Evolutionary conservation across 2,329 filamentous ascomycete genomes (phyloP).

Genomic region (Fusarium tricinctum): DNA sequence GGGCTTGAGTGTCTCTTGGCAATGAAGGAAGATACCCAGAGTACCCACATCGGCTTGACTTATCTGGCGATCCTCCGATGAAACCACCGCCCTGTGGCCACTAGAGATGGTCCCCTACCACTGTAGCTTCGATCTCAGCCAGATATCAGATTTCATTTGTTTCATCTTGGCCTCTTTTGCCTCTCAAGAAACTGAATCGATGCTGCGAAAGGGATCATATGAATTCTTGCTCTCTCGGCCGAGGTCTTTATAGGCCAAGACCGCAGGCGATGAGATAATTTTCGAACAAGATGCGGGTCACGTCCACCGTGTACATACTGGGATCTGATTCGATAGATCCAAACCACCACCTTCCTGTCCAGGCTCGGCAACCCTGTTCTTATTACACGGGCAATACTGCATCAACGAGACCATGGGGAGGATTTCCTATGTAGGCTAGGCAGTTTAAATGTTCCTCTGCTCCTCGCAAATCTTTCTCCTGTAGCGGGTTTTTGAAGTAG

Average conservation of each 20-base stretch:
- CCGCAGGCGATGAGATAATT: too few species aligned
- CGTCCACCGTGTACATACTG: too few species aligned
- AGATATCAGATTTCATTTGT: background rate
- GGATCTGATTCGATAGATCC: too few species aligned
- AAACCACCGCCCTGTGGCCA: background rate
- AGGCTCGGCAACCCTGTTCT: too few species aligned
- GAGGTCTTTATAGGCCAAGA: too few species aligned
- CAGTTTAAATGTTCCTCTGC: slow-evolving; percentile 38
- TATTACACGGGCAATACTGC: background rate
- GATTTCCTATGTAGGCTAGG: slow-evolving; percentile 29
- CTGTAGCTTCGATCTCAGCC: background rate
- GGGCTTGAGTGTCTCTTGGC: background rate
- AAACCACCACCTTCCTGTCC: too few species aligned
- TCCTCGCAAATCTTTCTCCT: slow-evolving; percentile 20
- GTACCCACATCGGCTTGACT: background rate
- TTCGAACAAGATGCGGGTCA: too few species aligned
- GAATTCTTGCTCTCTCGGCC: too few species aligned
- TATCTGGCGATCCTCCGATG: background rate
- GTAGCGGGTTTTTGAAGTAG: background rate
- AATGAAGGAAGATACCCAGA: background rate
- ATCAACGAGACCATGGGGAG: background rate
- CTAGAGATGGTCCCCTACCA: background rate
- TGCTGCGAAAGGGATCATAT: too few species aligned
- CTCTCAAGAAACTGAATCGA: too few species aligned
- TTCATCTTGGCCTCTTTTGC: background rate